Percentiles rank a stretch among this genome's conserved stretches.
phyloP scores from a whole-genome alignment of 2,329 filamentous ascomycete genomes.

The Xylaria sp. region DNA sequence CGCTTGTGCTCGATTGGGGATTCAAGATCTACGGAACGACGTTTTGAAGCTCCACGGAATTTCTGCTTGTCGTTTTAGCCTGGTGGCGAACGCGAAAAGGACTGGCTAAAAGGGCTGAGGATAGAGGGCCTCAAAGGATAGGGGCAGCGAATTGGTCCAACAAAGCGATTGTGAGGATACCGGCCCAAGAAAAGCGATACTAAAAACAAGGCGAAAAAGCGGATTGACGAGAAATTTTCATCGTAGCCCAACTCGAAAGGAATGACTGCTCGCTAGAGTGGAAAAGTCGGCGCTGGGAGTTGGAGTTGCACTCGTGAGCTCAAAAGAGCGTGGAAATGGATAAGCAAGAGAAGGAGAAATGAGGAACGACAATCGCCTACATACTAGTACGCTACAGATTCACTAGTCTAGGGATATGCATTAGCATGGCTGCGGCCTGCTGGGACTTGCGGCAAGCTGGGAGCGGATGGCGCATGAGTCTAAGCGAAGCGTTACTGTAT shows the following conservation, averaged over 20 bases:
- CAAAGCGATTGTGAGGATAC: conserved; percentile 35
- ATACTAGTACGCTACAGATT: not conserved
- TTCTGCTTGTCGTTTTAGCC: conserved; percentile 4
- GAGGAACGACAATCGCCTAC: conserved; percentile 41
- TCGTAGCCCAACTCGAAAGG: conserved; percentile 21
- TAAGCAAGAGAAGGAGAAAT: conserved; percentile 40
- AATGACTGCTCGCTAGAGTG: conserved; percentile 36
- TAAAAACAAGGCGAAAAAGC: conserved; percentile 5
- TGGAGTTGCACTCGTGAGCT: conserved; percentile 15
- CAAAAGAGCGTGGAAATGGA: conserved; percentile 22
- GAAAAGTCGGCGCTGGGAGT: conserved; percentile 2
- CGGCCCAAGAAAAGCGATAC: conserved; percentile 33
- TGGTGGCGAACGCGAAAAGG: conserved; percentile 7
- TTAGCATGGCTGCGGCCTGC: conserved; percentile 6
- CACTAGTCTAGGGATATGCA: not conserved
- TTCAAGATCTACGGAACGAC: conserved; percentile 15
- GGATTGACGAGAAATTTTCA: not conserved
- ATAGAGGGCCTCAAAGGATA: conserved; percentile 34
- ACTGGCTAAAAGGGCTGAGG: conserved; percentile 1
- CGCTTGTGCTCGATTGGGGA: conserved; percentile 7
- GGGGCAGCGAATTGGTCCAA: conserved; percentile 23
- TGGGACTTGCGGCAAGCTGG: conserved; percentile 7
- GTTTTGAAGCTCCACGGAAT: not conserved
- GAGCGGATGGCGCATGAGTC: conserved; percentile 4
- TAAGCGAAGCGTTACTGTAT: not conserved